Conservation (phyloP, 768 basidiomycete genomes). For the Tricholoma furcatifolium region DNA sequence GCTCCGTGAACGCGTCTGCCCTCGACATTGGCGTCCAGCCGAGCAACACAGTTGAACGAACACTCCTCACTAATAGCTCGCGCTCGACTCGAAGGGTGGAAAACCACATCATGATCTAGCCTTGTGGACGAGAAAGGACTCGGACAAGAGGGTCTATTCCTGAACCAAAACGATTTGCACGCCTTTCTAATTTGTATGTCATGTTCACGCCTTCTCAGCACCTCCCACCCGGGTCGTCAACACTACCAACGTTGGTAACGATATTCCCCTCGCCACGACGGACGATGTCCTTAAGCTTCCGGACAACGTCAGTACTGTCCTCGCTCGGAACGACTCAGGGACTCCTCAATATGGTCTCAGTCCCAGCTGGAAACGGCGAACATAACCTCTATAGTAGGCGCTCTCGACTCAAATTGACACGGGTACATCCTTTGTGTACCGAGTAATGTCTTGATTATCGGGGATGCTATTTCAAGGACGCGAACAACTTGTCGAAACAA, state of each 20-base stretch:
- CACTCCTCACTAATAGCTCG: constrained; percentile 50
- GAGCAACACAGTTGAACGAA: constrained; percentile 61
- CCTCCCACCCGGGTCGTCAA: constrained; percentile 29
- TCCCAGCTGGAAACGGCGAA: constrained; percentile 30
- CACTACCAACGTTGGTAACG: constrained; percentile 35
- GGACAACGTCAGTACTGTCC: constrained; percentile 38
- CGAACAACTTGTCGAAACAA: constrained; percentile 40
- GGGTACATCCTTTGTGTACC: constrained; percentile 75
- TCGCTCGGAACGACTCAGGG: constrained; percentile 39
- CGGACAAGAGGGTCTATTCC: constrained; percentile 38
- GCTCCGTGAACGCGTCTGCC: constrained; percentile 14
- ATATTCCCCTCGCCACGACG: constrained; percentile 44
- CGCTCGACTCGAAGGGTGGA: constrained; percentile 57
- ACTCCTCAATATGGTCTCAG: constrained; percentile 23
- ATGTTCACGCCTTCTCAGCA: not conserved
- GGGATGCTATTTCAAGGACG: constrained; percentile 41
- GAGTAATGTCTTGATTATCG: too few relatives aligned
- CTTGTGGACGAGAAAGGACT: constrained; percentile 37
- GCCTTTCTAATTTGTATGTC: not conserved
- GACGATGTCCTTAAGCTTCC: constrained; percentile 55
- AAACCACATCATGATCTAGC: constrained; percentile 56
- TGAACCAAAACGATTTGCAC: constrained; percentile 45
- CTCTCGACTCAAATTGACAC: constrained; percentile 28
- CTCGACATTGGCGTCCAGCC: constrained; percentile 45
- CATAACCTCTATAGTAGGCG: constrained; percentile 31